Evolutionary conservation across 345 rosid species (phyloP).

Genomic region (Raphanus sativus): DNA sequence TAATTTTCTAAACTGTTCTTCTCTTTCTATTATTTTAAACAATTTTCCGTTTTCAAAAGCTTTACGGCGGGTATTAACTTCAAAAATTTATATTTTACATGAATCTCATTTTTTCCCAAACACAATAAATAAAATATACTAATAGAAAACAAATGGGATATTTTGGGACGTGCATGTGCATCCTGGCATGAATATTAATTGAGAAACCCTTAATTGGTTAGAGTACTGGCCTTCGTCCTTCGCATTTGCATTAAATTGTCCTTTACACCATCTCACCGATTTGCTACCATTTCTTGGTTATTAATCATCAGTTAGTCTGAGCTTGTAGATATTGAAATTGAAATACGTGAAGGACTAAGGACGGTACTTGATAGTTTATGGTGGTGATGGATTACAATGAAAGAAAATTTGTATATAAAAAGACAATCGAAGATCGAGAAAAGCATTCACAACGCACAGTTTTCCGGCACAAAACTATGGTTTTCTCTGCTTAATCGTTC

Average conservation of each 20-base stretch:
- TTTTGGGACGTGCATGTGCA: conserved; percentile 27
- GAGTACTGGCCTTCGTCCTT: conserved; percentile 32
- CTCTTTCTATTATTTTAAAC: neutral
- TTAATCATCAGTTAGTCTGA: conserved; percentile 13
- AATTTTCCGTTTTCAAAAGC: neutral
- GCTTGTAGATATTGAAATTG: neutral
- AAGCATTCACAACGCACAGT: too few relatives aligned
- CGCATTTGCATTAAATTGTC: conserved; percentile 23
- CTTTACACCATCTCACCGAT: conserved; percentile 10
- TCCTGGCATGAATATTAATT: conserved; percentile 27
- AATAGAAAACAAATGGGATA: neutral
- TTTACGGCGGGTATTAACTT: neutral
- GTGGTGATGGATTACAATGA: too few relatives aligned
- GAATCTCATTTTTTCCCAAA: neutral
- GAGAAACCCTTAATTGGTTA: conserved; percentile 25
- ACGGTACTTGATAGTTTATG: neutral
- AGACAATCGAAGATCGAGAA: too few relatives aligned
- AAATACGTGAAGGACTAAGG: neutral
- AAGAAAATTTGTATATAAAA: too few relatives aligned
- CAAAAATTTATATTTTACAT: neutral
- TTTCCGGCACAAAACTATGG: too few relatives aligned
- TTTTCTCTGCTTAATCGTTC: too few relatives aligned
- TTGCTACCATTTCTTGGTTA: conserved; percentile 13
- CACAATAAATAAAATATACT: neutral
- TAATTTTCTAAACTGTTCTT: neutral